Conservation (phyloP, 2,329 filamentous ascomycete genomes). For the Aspergillus flavus region DNA sequence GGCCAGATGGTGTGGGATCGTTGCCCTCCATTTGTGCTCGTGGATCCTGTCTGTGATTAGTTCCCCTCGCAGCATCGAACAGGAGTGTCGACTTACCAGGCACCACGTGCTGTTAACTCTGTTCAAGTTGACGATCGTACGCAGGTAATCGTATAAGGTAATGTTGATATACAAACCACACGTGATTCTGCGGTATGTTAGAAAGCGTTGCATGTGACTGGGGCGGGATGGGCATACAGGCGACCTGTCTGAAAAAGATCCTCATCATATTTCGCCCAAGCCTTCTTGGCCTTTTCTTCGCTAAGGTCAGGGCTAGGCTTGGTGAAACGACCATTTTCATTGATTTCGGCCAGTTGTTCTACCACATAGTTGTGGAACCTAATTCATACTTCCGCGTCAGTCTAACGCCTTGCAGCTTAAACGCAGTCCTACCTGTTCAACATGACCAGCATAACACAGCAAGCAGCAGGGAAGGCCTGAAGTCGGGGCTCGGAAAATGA, state of each 20-base stretch:
- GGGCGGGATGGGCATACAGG: slow-evolving; percentile 42
- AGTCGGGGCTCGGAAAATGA: slow-evolving; percentile 71
- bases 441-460: slow-evolving; percentile 73
- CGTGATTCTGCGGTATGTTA: slow-evolving; percentile 54
- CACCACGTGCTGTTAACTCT: slow-evolving; percentile 76
- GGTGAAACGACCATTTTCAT: slow-evolving; percentile 77
- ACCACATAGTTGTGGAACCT: slow-evolving; percentile 85
- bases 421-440: slow-evolving; percentile 48
- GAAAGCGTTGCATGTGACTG: neutral
- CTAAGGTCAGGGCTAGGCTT: slow-evolving; percentile 58
- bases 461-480: slow-evolving; percentile 70
- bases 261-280: slow-evolving; percentile 72
- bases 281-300: slow-evolving; percentile 51
- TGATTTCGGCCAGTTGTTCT: slow-evolving; percentile 77
- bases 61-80: neutral
- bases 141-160: slow-evolving; percentile 74
- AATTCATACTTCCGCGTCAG: neutral
- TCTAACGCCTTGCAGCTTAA: neutral
- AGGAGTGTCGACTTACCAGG: slow-evolving; percentile 44
- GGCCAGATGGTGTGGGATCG: slow-evolving; percentile 66
- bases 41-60: slow-evolving; percentile 57
- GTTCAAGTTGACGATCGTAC: slow-evolving; percentile 75
- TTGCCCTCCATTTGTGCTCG: slow-evolving; percentile 66
- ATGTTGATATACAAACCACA: slow-evolving; percentile 79
- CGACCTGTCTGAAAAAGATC: slow-evolving; percentile 79